These are phyloP conservation scores for Coemansia sp. DNA, from an alignment of 192 early-diverging fungal species.

Conservation along the genomic window DNA sequence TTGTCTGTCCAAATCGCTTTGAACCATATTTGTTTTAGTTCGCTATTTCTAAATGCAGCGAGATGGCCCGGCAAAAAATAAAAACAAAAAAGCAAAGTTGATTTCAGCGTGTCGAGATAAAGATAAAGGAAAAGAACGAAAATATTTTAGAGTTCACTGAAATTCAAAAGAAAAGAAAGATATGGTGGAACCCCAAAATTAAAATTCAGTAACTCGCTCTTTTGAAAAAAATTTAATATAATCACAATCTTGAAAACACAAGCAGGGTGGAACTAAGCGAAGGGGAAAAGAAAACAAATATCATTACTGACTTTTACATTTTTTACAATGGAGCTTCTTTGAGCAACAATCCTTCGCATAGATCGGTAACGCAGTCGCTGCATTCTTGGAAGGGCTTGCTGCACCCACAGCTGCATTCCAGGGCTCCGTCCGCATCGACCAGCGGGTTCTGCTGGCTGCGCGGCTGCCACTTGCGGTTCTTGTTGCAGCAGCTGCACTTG, in stretches of 20 bases:
- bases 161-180: constrained; percentile 12
- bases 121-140: constrained; percentile 5
- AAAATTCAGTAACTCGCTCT: too few species aligned
- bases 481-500: constrained; percentile 24
- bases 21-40: constrained; percentile 28
- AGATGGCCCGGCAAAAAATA: neutral
- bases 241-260: too few species aligned
- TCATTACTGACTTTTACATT: neutral
- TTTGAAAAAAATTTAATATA: too few species aligned
- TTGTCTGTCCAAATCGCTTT: constrained; percentile 63
- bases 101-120: neutral
- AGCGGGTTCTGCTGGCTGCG: constrained; percentile 19
- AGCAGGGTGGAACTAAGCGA: neutral
- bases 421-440: constrained; percentile 55
- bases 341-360: constrained; percentile 52
- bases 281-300: neutral
- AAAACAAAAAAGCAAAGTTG: neutral
- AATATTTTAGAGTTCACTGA: constrained; percentile 1
- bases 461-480: constrained; percentile 29
- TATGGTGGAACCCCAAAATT: neutral
- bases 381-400: constrained; percentile 56
- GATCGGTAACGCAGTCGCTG: constrained; percentile 53
- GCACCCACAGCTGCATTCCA: constrained; percentile 62
- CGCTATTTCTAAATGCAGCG: too few species aligned
- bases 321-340: neutral